Conservation (phyloP, 2,329 filamentous ascomycete species). For the Fusarium staphyleae region DNA sequence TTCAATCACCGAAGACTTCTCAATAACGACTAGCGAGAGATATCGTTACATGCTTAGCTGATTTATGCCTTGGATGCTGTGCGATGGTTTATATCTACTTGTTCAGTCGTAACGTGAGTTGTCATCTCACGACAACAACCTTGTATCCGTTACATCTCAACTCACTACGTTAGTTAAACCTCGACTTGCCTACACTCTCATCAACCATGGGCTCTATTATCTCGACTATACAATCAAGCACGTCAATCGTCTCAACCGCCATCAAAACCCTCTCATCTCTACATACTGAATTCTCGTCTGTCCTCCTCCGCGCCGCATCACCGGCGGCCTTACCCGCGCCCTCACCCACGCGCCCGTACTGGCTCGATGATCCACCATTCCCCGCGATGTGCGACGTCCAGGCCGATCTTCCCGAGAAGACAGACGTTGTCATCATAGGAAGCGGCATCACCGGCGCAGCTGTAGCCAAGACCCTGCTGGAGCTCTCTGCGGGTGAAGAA, state of each 20-base stretch:
- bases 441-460: constrained; percentile 60
- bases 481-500: constrained; percentile 27
- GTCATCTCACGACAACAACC: neutral
- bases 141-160: neutral
- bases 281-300: constrained; percentile 37
- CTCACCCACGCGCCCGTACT: constrained; percentile 55
- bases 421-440: constrained; percentile 61
- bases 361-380: constrained; percentile 54
- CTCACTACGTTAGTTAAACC: neutral
- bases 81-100: no score
- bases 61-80: no score
- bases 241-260: constrained; percentile 35
- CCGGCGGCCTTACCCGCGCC: constrained; percentile 52
- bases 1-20: no score
- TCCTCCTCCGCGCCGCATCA: constrained; percentile 43
- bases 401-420: constrained; percentile 46
- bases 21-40: no score
- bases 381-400: constrained; percentile 49
- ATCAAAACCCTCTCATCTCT: constrained; percentile 40
- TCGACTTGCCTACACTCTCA: neutral
- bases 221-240: constrained; percentile 39
- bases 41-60: no score
- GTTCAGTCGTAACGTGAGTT: no score
- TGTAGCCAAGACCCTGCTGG: constrained; percentile 40
- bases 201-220: constrained; percentile 45